phyloP scores from a whole-genome alignment of 345 rosid genomes.

The Erodium maritimum region DNA sequence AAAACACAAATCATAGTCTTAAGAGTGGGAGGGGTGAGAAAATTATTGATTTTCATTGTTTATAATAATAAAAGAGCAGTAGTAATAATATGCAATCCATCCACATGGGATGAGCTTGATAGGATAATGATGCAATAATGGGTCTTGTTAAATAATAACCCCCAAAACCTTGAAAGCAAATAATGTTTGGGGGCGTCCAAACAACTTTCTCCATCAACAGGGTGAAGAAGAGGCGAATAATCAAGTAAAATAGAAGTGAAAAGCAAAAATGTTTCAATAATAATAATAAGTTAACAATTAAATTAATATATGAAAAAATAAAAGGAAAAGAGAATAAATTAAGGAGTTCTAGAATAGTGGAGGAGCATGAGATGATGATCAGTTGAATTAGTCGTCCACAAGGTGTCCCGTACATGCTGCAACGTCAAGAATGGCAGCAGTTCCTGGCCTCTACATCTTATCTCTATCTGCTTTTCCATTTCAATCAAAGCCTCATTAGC shows the following conservation, averaged over 20 bases:
- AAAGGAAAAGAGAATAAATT: too few relatives aligned
- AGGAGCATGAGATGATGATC: slow-evolving; percentile 83
- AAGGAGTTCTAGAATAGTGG: slow-evolving; percentile 50
- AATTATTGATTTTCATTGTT: too few relatives aligned
- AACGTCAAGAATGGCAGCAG: slow-evolving; percentile 64
- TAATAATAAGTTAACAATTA: slow-evolving; percentile 25
- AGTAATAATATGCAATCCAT: background rate
- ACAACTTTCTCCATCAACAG: slow-evolving; percentile 20
- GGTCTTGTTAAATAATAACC: slow-evolving; percentile 14
- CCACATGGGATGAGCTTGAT: background rate
- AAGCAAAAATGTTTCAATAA: slow-evolving; percentile 9
- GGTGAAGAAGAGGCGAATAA: slow-evolving; percentile 4
- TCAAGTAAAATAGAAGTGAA: slow-evolving; percentile 8
- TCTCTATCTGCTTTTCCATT: slow-evolving; percentile 53
- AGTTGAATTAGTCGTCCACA: slow-evolving; percentile 48
- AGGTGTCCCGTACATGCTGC: slow-evolving; percentile 85
- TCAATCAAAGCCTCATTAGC: too few relatives aligned
- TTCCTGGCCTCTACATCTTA: slow-evolving; percentile 85
- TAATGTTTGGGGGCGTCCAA: slow-evolving; percentile 19
- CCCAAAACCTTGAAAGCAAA: slow-evolving; percentile 9
- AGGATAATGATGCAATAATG: background rate
- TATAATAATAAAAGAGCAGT: too few relatives aligned
- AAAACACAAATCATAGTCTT: too few relatives aligned
- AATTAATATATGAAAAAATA: slow-evolving; percentile 6
- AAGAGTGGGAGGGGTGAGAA: too few relatives aligned